Evolutionary conservation across 768 basidiomycete species (phyloP).

Genomic region (Macrolepiota albuminosa): DNA sequence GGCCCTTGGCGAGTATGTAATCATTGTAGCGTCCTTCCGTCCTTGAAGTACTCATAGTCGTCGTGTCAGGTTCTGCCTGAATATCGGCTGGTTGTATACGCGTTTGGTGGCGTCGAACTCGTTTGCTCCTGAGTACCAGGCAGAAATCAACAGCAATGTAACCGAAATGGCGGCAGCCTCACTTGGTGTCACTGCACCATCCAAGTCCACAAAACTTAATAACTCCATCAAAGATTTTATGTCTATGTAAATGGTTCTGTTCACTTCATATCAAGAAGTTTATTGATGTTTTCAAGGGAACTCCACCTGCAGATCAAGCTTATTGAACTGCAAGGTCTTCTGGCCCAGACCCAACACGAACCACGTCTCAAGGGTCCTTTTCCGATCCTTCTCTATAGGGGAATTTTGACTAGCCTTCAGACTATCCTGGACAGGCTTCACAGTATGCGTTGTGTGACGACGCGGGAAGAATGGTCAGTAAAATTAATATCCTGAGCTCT

Average conservation of each 20-base stretch:
- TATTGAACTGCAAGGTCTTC: slow-evolving; percentile 78
- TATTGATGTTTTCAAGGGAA: slow-evolving; percentile 56
- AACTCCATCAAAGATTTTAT: slow-evolving; percentile 82
- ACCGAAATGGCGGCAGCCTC: slow-evolving; percentile 23
- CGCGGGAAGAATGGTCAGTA: slow-evolving; percentile 85
- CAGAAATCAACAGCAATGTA: slow-evolving; percentile 21
- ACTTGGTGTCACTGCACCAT: slow-evolving; percentile 27
- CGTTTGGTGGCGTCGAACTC: slow-evolving; percentile 87
- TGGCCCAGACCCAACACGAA: slow-evolving; percentile 88
- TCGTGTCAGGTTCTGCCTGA: slow-evolving; percentile 73
- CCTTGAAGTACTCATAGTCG: slow-evolving; percentile 2
- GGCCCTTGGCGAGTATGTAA: slow-evolving; percentile 74
- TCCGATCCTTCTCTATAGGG: slow-evolving; percentile 80
- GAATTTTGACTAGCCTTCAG: slow-evolving; percentile 77
- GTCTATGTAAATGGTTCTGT: slow-evolving; percentile 64
- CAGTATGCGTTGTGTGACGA: slow-evolving; percentile 96
- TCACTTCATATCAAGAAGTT: not conserved
- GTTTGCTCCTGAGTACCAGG: slow-evolving; percentile 46
- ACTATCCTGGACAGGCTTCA: slow-evolving; percentile 86
- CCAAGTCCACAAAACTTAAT: slow-evolving; percentile 40
- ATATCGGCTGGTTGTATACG: slow-evolving; percentile 93
- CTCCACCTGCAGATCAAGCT: slow-evolving; percentile 90
- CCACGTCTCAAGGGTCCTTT: slow-evolving; percentile 96
- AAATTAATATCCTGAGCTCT: slow-evolving; percentile 7
- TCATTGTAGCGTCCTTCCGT: too few relatives aligned